Evolutionary conservation across 805 yeast genomes (phyloP), one percentile per base, ranked within the genome.

Genomic region (Sugiyamaella boreocaroliniensis): DNA sequence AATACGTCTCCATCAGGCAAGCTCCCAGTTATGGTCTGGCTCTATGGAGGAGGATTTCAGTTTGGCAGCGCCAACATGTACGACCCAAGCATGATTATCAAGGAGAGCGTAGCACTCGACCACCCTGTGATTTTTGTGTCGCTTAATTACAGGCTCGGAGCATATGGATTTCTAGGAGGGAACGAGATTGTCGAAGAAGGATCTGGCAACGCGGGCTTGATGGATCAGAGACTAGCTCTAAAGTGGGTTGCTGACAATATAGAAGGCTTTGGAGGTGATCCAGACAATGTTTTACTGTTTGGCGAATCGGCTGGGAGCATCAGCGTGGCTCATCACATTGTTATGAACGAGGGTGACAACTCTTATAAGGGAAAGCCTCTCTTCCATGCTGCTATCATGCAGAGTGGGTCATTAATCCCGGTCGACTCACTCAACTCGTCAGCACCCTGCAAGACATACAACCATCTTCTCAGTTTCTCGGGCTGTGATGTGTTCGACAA

Each of bases 241-340:
- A 60, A 63, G 15, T 71, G 75, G 75, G 60, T 64, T 12, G 48
- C 58, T 20, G 65, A 67, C 43, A 61, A 69, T 54, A 71, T 71
- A 46, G 57, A 20, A 10, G 50, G 53, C 20, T 71, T 71, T 57
- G 73, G 72, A 5, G 74, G 75, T 40, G 62, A 70, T 54, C 61
- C 67, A 2, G 57, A 60, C 19, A 59, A 58, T 52, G 60, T 71
- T 11, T 67, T 71, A 1, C 57, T 71, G n/a, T 59, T 65, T 55
- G 74, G 75, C 11, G 69, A 68, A 55, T 59, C 67, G 43, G 74
- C 74, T 6, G 74, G 74, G 29, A 70, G 52, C 8, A 50, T 48
- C 48, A 41, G 48, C 16, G 55, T 49, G 6, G 57, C 50, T 4
- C 51, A 53, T 26, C 55, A 49, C 10, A 22, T 56, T 50, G n/a